Evolutionary conservation across 306 rosid genomes (phyloP), one percentile per base, ranked within the genome.

Genomic region (Cucumis melo): DNA sequence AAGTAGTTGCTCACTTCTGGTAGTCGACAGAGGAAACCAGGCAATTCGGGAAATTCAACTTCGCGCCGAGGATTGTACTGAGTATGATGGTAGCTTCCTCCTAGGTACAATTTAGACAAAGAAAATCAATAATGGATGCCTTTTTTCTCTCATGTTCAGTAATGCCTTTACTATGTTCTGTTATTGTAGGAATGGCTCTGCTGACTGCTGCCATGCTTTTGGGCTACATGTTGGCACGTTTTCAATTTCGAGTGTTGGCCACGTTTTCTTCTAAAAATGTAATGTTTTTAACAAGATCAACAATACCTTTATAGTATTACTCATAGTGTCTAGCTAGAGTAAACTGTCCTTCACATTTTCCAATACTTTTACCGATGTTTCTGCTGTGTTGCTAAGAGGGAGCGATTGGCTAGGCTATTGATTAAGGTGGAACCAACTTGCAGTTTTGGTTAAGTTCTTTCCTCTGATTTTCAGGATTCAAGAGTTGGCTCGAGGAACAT

Each of bases 1-100:
- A 50, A 92, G 89, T 59, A 94, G 86, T 64, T 94, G 99, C 85
- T 92, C 95, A 60, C 97, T 94, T 79, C 80, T 94, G 86, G 93
- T 94, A 73, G 82, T 92, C 8, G 99, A 94, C 84, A 78, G 97
- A 74, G 99, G 99, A 85, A 90, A 94, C 86, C 89, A 84, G 73
- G 99, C 99, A 48, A 89, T 92, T 83, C 87, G 97, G 78, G 99
- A 92, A 83, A 92, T 94, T 76, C 93, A 87, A 81, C 99, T 94
- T 79, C 86, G 86, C 23, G 79, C 89, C n/a, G 85, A 89, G 51
- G 97, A 94, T 75, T 94, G 99, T 79, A 73, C 80, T 62, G 78
- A 82, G 19, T 21, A 88, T 24, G 96, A 91, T 73, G 79, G 74
- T 60, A 90, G 91, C 86, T 82, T 89, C 84, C 86, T 80, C 77